Percentiles rank a stretch among this genome's conserved stretches.
These are phyloP conservation scores for Zygosaccharomyces bailii DNA, from an alignment of 805 yeast species.

Conservation along the genomic window DNA sequence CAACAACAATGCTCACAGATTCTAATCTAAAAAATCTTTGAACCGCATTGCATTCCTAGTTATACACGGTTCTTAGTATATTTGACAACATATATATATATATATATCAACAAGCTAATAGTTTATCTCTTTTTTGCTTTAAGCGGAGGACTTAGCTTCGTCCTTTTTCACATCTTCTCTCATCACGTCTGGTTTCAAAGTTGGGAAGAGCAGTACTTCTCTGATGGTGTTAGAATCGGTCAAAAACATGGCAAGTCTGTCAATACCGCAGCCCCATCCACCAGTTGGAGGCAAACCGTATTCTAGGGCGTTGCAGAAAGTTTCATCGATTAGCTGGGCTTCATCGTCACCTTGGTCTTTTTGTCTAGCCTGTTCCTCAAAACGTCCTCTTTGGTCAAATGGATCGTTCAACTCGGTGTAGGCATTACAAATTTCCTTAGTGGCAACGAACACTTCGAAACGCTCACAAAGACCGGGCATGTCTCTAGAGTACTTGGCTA, in stretches of 20 bases:
- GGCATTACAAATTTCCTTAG: conserved; percentile 97
- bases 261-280: conserved; percentile 99
- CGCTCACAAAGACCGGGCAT: conserved; percentile 96
- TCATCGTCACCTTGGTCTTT: conserved; percentile 99
- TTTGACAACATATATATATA: background rate
- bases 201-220: conserved; percentile 97
- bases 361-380: conserved; percentile 98
- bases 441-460: conserved; percentile 97
- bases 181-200: conserved; percentile 86
- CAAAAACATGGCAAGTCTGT: conserved; percentile 96
- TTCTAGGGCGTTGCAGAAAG: conserved; percentile 95
- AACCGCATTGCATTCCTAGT: background rate
- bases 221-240: conserved; percentile 95
- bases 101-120: conserved; percentile 2
- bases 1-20: conserved; percentile 43
- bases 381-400: conserved; percentile 94
- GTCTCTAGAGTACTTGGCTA: conserved; percentile 92
- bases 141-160: conserved; percentile 12
- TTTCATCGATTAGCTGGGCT: conserved; percentile 94
- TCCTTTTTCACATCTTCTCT: conserved; percentile 35
- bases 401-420: conserved; percentile 99
- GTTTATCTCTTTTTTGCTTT: background rate
- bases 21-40: background rate
- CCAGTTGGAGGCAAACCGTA: conserved; percentile 99
- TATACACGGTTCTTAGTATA: conserved; percentile 2